Conservation (phyloP, 306 rosid genomes). For the Spatholobus suberectus region DNA sequence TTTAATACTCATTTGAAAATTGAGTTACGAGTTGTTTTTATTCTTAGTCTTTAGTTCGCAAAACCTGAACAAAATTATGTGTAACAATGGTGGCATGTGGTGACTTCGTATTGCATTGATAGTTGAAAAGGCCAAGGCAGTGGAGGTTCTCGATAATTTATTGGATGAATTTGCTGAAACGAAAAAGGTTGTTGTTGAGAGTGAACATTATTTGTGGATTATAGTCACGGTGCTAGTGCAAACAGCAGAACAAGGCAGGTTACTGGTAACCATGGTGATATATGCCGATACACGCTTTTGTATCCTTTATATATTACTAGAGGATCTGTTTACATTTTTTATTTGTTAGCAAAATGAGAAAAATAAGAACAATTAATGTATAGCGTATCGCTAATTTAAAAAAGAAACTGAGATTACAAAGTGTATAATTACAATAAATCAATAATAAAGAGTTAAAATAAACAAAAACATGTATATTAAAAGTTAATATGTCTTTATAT, state of each 20-base stretch:
- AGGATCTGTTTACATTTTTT: too few relatives aligned
- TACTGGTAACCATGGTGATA: background rate
- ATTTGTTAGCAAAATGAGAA: too few relatives aligned
- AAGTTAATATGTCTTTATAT: too few relatives aligned
- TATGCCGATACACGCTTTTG: too few relatives aligned
- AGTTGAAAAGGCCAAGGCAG: background rate
- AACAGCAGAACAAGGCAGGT: background rate
- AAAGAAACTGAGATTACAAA: too few relatives aligned
- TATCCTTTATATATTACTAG: too few relatives aligned
- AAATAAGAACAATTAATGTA: too few relatives aligned
- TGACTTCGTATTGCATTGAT: background rate
- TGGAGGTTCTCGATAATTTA: background rate
- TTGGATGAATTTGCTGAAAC: background rate
- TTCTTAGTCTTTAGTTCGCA: background rate
- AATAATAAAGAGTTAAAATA: too few relatives aligned
- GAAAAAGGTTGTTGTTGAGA: background rate
- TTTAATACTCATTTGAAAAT: background rate
- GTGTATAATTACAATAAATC: too few relatives aligned
- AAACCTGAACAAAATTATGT: background rate
- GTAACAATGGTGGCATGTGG: background rate
- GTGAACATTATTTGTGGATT: too few relatives aligned
- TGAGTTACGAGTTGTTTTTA: background rate
- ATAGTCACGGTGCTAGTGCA: background rate
- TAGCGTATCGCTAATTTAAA: too few relatives aligned
- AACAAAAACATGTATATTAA: too few relatives aligned